Evolutionary conservation across 352 stramenopile species (phyloP), one percentile per base, ranked within the genome.

Genomic region (Phytophthora litchii): DNA sequence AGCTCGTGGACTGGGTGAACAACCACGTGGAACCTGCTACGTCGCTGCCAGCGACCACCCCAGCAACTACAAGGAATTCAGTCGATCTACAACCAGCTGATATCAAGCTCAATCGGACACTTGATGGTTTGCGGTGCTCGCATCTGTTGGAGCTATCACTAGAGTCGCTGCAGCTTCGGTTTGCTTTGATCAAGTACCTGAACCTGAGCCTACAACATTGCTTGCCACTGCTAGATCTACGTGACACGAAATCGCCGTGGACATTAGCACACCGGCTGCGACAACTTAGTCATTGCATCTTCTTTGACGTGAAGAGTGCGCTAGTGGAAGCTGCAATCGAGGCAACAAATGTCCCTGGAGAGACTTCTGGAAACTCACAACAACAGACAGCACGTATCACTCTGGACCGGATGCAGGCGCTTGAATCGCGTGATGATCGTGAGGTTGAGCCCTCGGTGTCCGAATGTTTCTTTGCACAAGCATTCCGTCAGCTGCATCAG

Each of bases 381-480:
- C 88, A 74, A n/a, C 89, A 78, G 56, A 89, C 79, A 17, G 87
- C 87, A 6, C 77, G 85, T 10, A 96, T 96, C 57, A 94, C 83
- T 11, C 67, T 96, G 14, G 87, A 96, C 60, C 82, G 87, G 3
- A 68, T 96, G 25, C 85, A 93, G 54, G 87, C 87, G 12, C 76
- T 96, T 17, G 85, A 96, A 54, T 96, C 87, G n/a, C 72, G 84
- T 3, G 87, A 96, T 51, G 87, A 96, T 40, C 80, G 88, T 7
- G 84, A 95, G 55, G 80, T 94, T 0, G 88, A 96, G 41, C 88
- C 88, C 10, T 95, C 85, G 0, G 80, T 93, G 11, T 96, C 88
- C 1, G 80, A 97, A 52, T 98, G 92, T 58, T 96, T 97, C 49
- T 98, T 98, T 45, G 92, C 89, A 0, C 94, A 98, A 60, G 90